Percentiles rank a stretch among this genome's conserved stretches.
Conservation (phyloP, 2,329 filamentous ascomycete genomes). For the Sporothrix variecibatus region DNA sequence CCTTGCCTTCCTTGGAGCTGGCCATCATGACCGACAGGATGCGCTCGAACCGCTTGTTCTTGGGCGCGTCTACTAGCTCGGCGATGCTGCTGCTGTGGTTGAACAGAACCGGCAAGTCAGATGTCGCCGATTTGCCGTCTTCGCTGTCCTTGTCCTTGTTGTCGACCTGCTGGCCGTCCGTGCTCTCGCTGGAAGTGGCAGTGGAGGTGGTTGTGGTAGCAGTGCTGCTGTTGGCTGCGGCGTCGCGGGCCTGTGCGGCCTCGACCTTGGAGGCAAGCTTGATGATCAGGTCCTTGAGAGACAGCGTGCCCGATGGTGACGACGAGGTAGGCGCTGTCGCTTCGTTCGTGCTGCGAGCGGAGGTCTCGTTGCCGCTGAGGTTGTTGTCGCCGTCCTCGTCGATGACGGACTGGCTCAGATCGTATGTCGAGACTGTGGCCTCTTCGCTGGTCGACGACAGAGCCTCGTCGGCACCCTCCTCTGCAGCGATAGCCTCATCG, state of each 20-base stretch:
- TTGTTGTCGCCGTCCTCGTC: background rate
- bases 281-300: constrained; percentile 54
- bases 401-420: background rate
- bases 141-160: constrained; percentile 34
- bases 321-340: background rate
- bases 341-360: background rate
- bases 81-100: background rate
- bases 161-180: background rate
- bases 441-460: constrained; percentile 31
- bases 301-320: constrained; percentile 29
- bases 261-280: constrained; percentile 52
- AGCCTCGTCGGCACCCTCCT: background rate
- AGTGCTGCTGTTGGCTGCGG: background rate
- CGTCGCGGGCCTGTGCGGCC: constrained; percentile 31
- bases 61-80: constrained; percentile 37
- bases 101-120: background rate
- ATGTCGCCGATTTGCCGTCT: background rate
- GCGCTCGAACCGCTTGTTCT: constrained; percentile 53
- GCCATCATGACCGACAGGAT: constrained; percentile 53
- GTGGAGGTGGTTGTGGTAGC: background rate
- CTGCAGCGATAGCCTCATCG: background rate
- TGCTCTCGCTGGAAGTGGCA: background rate
- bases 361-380: background rate
- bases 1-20: constrained; percentile 34
- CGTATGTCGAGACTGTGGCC: background rate